Evolutionary conservation across 2,329 filamentous ascomycete species (phyloP).

Genomic region (Ophiostoma quercus): DNA sequence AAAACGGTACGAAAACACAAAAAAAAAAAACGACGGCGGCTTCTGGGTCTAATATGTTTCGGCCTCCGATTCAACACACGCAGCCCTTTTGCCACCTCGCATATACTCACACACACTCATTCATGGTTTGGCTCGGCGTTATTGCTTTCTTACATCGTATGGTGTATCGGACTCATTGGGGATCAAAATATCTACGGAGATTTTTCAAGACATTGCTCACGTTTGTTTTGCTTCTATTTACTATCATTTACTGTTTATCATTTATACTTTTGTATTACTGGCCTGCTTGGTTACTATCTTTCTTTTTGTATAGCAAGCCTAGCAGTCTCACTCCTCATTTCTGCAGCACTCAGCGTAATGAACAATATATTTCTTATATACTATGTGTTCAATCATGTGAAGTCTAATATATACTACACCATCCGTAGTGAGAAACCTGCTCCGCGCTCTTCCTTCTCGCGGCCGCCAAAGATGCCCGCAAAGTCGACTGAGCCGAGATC

Average conservation of each 20-base stretch:
- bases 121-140: constrained; percentile 17
- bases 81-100: background rate
- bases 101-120: constrained; percentile 2
- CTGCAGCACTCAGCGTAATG: constrained; percentile 20
- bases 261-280: background rate
- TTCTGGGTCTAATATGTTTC: constrained; percentile 15
- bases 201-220: constrained; percentile 18
- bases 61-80: background rate
- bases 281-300: background rate
- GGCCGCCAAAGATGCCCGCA: constrained; percentile 63
- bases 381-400: background rate
- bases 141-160: constrained; percentile 17
- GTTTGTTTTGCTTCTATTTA: constrained; percentile 11
- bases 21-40: background rate
- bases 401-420: constrained; percentile 35
- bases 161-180: constrained; percentile 18
- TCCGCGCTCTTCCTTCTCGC: constrained; percentile 59
- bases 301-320: background rate
- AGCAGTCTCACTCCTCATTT: background rate
- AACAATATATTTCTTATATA: background rate
- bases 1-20: no score
- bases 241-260: background rate
- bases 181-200: constrained; percentile 20
- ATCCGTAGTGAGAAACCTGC: constrained; percentile 63
- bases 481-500: constrained; percentile 57